Conservation (phyloP, 139 green algal genomes). For the Chlorella sp. region DNA sequence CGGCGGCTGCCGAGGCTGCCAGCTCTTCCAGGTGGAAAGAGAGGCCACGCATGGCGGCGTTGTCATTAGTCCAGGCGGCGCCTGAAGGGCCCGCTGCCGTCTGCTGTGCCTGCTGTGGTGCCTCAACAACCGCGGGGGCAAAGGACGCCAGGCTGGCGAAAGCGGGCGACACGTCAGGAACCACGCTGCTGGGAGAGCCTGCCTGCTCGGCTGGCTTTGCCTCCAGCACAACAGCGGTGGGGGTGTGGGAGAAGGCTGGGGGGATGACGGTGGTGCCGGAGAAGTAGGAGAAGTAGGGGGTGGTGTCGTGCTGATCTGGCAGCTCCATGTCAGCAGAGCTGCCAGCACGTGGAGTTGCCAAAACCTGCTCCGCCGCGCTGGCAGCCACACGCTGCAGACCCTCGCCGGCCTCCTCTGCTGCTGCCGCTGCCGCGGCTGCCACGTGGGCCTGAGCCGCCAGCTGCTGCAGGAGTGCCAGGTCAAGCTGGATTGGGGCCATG, state of each 20-base stretch:
- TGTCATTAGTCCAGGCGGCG: conserved; percentile 35
- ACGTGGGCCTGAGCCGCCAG: not conserved
- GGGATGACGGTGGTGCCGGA: not conserved
- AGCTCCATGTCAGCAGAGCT: not conserved
- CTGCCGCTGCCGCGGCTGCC: not conserved
- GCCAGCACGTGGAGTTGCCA: not conserved
- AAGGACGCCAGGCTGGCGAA: not conserved
- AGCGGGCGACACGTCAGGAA: not conserved
- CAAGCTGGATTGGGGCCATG: not conserved
- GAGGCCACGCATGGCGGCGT: conserved; percentile 32
- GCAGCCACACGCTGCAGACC: not conserved
- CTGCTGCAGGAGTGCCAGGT: conserved; percentile 9
- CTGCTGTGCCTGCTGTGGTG: not conserved
- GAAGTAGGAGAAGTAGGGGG: conserved; percentile 17
- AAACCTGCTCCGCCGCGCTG: not conserved
- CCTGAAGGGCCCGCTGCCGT: not conserved
- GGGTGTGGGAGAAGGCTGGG: not conserved
- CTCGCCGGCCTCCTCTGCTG: not conserved
- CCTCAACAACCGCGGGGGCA: not conserved
- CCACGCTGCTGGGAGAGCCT: conserved; percentile 12
- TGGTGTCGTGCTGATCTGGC: not conserved
- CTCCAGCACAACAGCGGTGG: not conserved
- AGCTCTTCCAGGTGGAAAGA: conserved; percentile 31
- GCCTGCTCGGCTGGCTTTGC: not conserved
- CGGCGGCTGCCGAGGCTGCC: no score